phyloP scores from a whole-genome alignment of 2,329 filamentous ascomycete species.

The Botryotinia globosa region DNA sequence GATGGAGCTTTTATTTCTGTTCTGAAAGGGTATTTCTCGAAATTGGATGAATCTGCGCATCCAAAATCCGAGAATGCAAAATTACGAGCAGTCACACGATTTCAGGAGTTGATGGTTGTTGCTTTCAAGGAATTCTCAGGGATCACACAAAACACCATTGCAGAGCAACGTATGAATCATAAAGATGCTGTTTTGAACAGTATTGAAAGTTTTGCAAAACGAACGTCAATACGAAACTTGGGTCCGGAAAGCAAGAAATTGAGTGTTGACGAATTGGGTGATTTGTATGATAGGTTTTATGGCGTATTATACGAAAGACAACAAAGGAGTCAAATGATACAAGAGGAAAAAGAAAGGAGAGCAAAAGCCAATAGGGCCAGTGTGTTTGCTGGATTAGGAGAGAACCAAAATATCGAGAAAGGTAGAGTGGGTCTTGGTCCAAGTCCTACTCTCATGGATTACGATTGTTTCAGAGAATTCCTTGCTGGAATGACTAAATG shows the following conservation, averaged over 20 bases:
- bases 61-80: conserved; percentile 95
- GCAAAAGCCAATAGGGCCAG: conserved; percentile 60
- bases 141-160: conserved; percentile 90
- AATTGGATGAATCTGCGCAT: conserved; percentile 92
- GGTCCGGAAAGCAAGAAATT: conserved; percentile 94
- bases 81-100: conserved; percentile 86
- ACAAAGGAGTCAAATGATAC: conserved; percentile 72
- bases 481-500: conserved; percentile 85
- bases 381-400: conserved; percentile 42
- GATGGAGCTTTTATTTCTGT: conserved; percentile 97
- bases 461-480: conserved; percentile 93
- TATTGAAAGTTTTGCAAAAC: conserved; percentile 95
- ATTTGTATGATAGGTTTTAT: conserved; percentile 93
- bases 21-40: conserved; percentile 89
- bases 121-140: conserved; percentile 97
- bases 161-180: conserved; percentile 84
- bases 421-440: conserved; percentile 85
- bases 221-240: conserved; percentile 92
- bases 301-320: conserved; percentile 87
- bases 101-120: conserved; percentile 98
- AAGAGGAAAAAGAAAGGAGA: conserved; percentile 69
- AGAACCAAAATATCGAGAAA: conserved; percentile 64
- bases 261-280: conserved; percentile 78
- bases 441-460: conserved; percentile 93
- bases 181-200: conserved; percentile 92